Evolutionary conservation across 305 asterid species (phyloP), one percentile per base, ranked within the genome.

Genomic region (Fraxinus angustifolia): DNA sequence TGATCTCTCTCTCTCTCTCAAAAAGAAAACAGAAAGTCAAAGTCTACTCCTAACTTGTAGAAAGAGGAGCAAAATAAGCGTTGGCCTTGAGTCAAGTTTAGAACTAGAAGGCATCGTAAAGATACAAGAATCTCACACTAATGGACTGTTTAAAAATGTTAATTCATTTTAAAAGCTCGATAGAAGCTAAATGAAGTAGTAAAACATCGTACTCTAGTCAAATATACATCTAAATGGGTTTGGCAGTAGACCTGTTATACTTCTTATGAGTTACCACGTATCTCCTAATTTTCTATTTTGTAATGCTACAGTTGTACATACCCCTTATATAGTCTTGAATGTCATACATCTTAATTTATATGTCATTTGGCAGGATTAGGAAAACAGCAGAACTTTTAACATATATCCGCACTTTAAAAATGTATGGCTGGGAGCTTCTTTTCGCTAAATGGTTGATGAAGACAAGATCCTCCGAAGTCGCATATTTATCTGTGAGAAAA

Each of bases 351-450:
- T 79, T 79, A 17, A 77, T 85, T 11, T 38, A 78, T 60, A 12
- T 23, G 30, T 17, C 78, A 77, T 68, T 87, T 87, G 38, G 83
- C 97, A 96, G 99, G 91, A 91, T 96, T 83, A 88, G 97, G 85
- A 96, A 89, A 86, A 90, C 98, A 2, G 88, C 94, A 2, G 99
- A 96, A 70, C 90, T 96, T 34, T 85, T 96, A 83, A 88, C 97
- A 10, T 85, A 91, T 83, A 92, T 96, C 82, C 97, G 97, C 58
- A 93, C 99, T 60, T 88, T 96, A 82, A 96, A 96, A 87, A 94
- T 96, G 98, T 96, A 92, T 81, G 94, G 93, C 31, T 96, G 98
- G 99, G 99, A 94, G 88, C 87, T 88, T 86, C 91, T 94, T 62
- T 94, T 96, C 79, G 83, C 93, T 72, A 83, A 85, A 82, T 94